A percentile compares a stretch with the other conserved stretches of the same genome.
These are phyloP conservation scores for Microthlaspi erraticum DNA, from an alignment of 345 rosid genomes.

Conservation along the genomic window DNA sequence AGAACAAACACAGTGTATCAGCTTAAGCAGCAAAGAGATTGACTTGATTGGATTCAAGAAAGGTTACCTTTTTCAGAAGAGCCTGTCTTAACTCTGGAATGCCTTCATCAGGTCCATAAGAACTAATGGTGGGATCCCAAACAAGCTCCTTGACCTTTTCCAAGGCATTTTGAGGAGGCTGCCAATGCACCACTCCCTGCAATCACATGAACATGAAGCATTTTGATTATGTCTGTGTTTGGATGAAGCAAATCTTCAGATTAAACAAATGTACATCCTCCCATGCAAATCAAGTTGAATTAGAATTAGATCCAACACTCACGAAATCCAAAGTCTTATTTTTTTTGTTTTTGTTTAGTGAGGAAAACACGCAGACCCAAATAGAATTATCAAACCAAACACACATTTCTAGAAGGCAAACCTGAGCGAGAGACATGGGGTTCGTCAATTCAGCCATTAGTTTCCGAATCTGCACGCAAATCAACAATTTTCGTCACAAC, in stretches of 20 bases:
- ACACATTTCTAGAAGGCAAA: constrained; percentile 43
- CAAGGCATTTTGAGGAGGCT: constrained; percentile 81
- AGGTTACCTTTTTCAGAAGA: constrained; percentile 62
- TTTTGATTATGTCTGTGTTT: not conserved
- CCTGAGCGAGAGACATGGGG: constrained; percentile 94
- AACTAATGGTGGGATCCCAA: constrained; percentile 73
- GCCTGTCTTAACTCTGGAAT: constrained; percentile 77
- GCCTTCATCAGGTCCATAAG: constrained; percentile 95
- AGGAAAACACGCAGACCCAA: not conserved
- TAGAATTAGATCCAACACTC: not conserved
- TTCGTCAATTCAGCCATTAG: constrained; percentile 65
- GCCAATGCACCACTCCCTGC: constrained; percentile 95
- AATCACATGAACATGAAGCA: constrained; percentile 20
- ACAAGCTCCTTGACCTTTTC: constrained; percentile 81
- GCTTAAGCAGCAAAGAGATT: constrained; percentile 4
- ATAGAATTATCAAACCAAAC: not conserved
- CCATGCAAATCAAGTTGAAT: not conserved
- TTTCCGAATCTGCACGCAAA: constrained; percentile 72
- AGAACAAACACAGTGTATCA: constrained; percentile 1
- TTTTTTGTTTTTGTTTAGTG: not conserved
- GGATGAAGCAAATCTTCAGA: not conserved
- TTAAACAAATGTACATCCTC: not conserved
- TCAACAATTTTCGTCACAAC: no score
- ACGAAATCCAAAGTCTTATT: constrained; percentile 17
- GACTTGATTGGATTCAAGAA: not conserved